Base-by-base conservation (phyloP, 2,329 filamentous ascomycete species). In the Diaporthe sp. region DNA sequence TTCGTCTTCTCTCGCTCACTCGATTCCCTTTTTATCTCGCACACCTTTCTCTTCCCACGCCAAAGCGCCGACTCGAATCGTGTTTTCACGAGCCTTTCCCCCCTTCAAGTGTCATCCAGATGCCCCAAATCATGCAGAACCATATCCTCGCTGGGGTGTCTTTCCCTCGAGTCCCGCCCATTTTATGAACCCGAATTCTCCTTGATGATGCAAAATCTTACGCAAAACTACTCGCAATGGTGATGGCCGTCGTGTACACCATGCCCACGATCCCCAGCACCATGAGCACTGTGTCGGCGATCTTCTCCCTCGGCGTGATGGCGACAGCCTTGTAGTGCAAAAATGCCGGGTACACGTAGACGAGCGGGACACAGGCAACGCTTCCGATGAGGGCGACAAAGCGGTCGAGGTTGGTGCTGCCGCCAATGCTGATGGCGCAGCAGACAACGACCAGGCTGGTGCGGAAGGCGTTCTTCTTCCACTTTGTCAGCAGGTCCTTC, bases 281-380 rank as follows among this genome's bases (percentile, higher is more conserved):
- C 84, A 95, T 92, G 81, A 95, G 87, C 1, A 85, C 81, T 6
- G 93, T 76, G 80, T 95, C 93, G 6, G 90, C 86, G 3, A 83
- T 81, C 84, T 92, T 94, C 39, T 85, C 88, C 81, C 83, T 85
- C 44, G 82, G 83, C n/a, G 87, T 89, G 67, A 88, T 85, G 9
- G 93, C 93, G 4, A 93, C 87, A 6, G 91, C 93, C 79, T 88
- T 91, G 83, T 91, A 93, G 82, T 95, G 94, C 80, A 95, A 81
- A 77, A 88, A 92, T 0, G 94, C 89, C 58, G 94, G 93, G 81
- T 95, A 95, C 75, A 95, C 93, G 83, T 95, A 95, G 15, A 95
- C 93, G 78, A 95, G 83, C 20, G 93, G 93, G 72, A 95, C 92
- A 79, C 93, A 95, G 2, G 93, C 93, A 80, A 94, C 91, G 51